These are phyloP conservation scores for Phytophthora podocarpi DNA, from an alignment of 352 stramenopile species.

Conservation along the genomic window DNA sequence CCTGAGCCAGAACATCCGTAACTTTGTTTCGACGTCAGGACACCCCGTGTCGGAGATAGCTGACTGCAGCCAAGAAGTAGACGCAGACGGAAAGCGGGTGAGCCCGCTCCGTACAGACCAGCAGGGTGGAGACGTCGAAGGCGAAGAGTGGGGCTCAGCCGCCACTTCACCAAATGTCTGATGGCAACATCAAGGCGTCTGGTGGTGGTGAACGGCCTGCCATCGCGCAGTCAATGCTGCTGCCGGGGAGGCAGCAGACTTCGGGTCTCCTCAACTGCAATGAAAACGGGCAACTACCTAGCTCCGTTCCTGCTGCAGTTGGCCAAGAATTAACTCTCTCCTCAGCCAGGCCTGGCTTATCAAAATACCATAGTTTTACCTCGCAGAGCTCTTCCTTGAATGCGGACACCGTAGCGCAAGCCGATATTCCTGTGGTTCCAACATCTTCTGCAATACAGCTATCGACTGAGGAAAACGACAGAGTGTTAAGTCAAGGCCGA, in stretches of 20 bases:
- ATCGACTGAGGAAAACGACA: neutral
- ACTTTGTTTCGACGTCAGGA: conserved; percentile 2
- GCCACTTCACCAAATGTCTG: conserved; percentile 28
- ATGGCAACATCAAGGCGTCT: conserved; percentile 7
- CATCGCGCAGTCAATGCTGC: neutral
- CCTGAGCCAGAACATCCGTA: conserved; percentile 9
- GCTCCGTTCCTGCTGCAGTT: neutral
- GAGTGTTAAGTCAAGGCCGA: neutral
- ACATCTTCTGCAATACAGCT: neutral
- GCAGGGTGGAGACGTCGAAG: conserved; percentile 12
- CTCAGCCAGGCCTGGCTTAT: neutral
- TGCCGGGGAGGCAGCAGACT: conserved; percentile 12
- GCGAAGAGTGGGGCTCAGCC: conserved; percentile 8
- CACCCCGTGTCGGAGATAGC: neutral
- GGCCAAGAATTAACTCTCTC: neutral
- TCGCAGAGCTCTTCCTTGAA: neutral
- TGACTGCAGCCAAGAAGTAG: neutral
- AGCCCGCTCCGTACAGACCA: conserved; percentile 8
- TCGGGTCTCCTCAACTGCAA: neutral
- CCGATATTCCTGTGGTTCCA: neutral
- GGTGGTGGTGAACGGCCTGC: conserved; percentile 7
- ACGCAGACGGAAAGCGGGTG: conserved; percentile 1
- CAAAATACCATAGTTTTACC: conserved; percentile 13
- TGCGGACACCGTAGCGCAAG: neutral
- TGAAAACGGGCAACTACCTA: conserved; percentile 1